Base-by-base conservation (phyloP, 495 filamentous ascomycete species). In the Podospora pseudocomata region DNA sequence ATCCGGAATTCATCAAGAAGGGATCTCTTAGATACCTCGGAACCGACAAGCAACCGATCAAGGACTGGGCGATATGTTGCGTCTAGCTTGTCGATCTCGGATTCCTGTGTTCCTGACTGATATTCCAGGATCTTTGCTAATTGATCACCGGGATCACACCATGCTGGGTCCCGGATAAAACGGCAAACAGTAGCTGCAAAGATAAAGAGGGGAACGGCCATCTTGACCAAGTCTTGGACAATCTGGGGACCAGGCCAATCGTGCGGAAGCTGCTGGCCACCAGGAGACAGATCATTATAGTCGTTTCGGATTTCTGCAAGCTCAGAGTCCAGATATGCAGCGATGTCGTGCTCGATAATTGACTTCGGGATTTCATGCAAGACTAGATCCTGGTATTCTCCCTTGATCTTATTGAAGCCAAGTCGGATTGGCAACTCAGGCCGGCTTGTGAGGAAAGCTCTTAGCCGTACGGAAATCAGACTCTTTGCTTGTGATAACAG, bases 201-300 rank as follows among this genome's bases (percentile, higher is more conserved):
- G 55, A 84, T 83, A 70, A 84, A 83, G 1, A 83, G 67, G 28
- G 79, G 78, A 53, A 72, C 72, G n/a, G 83, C 76, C 63, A 74
- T 76, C 26, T 77, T 26, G 7, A 76, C 77, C 0, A 86, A 73
- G 16, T 23, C 34, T 23, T 72, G 5, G 59, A 82, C 73, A 11
- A 19, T 55, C 13, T 71, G 9, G 28, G 73, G 27, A 3, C 78
- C 75, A 1, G 84, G 85, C 85, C 83, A 87, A 68, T 65, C 67
- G 23, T 54, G 55, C 28, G 67, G 39, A 15, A 79, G 68, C 39
- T 63, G 61, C 11, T 11, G 28, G 7, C 65, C 26, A 39, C 32
- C 2, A 15, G 56, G 32, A 30, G 61, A 65, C 30, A 68, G 61
- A 27, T 58, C 54, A 58, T 77, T 77, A 44, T 73, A 74, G 26